Evolutionary conservation across 805 yeast species (phyloP).

Genomic region (Candida mattraensis): DNA sequence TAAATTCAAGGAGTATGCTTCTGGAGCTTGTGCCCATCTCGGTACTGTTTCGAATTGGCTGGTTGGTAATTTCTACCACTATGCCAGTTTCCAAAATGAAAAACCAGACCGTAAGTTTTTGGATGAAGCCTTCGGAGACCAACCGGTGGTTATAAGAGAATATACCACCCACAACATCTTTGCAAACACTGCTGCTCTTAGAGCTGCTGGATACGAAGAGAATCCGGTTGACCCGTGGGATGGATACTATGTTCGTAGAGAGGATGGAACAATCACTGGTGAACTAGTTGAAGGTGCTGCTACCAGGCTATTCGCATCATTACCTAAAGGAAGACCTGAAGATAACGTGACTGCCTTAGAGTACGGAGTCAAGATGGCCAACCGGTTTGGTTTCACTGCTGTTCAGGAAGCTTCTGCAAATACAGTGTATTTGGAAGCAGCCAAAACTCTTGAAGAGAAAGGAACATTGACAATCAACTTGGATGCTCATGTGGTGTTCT

Average conservation of each 20-base stretch:
- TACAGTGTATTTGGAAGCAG: constrained; percentile 28
- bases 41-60: constrained; percentile 27
- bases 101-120: constrained; percentile 29
- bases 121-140: constrained; percentile 32
- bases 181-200: constrained; percentile 30
- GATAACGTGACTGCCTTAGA: constrained; percentile 24
- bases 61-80: constrained; percentile 30
- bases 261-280: constrained; percentile 30
- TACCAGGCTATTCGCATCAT: constrained; percentile 21
- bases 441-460: constrained; percentile 22
- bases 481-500: constrained; percentile 28
- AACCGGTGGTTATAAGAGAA: constrained; percentile 30
- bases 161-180: constrained; percentile 30
- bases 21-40: constrained; percentile 22
- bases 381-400: constrained; percentile 28
- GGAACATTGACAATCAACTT: constrained; percentile 24
- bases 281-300: constrained; percentile 31
- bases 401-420: constrained; percentile 31
- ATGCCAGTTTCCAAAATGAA: constrained; percentile 24
- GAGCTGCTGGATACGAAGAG: constrained; percentile 31
- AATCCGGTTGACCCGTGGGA: constrained; percentile 29
- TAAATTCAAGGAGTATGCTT: constrained; percentile 22
- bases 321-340: constrained; percentile 26
- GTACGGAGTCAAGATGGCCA: constrained; percentile 28
- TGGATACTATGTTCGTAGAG: constrained; percentile 28